Evolutionary conservation across 306 rosid genomes (phyloP).

Genomic region (Echinosophora koreensis): DNA sequence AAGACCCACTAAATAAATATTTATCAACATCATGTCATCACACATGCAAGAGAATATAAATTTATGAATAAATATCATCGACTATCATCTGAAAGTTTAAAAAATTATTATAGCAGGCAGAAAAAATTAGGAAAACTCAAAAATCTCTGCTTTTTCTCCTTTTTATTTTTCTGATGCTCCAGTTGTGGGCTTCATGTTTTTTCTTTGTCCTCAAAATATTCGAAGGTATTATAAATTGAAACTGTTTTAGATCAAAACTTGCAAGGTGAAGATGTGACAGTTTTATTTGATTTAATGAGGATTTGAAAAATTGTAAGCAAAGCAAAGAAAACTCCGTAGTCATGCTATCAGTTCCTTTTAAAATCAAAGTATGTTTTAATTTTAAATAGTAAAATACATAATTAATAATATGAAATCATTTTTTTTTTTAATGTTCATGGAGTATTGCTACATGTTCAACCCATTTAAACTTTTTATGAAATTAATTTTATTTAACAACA

Average conservation of each 20-base stretch:
- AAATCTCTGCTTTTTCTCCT: slow-evolving; percentile 25
- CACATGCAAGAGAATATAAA: slow-evolving; percentile 41
- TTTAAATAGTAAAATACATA: slow-evolving; percentile 1
- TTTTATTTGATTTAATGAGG: slow-evolving; percentile 37
- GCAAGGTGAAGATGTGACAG: slow-evolving; percentile 14
- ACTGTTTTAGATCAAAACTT: slow-evolving; percentile 11
- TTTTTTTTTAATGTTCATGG: too few relatives aligned
- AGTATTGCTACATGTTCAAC: too few relatives aligned
- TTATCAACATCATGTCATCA: slow-evolving; percentile 68
- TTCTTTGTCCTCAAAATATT: neutral
- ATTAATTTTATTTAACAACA: too few relatives aligned
- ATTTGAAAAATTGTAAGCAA: slow-evolving; percentile 39
- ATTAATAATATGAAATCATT: neutral
- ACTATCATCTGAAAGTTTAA: slow-evolving; percentile 3
- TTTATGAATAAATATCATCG: slow-evolving; percentile 22
- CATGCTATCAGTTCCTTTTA: slow-evolving; percentile 2
- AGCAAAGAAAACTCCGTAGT: slow-evolving; percentile 53
- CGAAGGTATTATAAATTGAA: neutral
- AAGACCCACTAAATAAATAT: slow-evolving; percentile 50
- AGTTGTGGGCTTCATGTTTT: slow-evolving; percentile 43
- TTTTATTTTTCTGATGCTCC: slow-evolving; percentile 13
- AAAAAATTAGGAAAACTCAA: slow-evolving; percentile 20
- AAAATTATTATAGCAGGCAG: neutral
- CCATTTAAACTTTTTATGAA: too few relatives aligned
- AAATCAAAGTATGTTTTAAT: slow-evolving; percentile 3